Evolutionary conservation across 768 basidiomycete genomes (phyloP).

Genomic region (Hortiboletus campestris): DNA sequence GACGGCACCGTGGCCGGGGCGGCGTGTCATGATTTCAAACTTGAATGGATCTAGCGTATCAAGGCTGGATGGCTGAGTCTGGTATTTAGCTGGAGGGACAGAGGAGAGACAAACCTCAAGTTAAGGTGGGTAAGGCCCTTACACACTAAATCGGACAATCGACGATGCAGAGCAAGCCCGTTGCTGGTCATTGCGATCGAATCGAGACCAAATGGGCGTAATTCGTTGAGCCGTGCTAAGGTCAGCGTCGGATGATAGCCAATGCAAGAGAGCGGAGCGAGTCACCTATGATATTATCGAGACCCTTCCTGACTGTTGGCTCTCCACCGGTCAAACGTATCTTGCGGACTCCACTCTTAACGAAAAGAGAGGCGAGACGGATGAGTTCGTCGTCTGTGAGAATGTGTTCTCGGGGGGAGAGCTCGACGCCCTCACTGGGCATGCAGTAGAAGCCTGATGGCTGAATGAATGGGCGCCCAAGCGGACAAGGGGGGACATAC

Average conservation of each 20-base stretch:
- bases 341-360: slow-evolving; percentile 79
- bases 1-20: slow-evolving; percentile 74
- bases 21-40: slow-evolving; percentile 83
- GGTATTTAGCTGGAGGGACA: not conserved
- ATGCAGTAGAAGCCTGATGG: slow-evolving; percentile 84
- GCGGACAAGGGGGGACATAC: slow-evolving; percentile 37
- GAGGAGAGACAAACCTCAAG: slow-evolving; percentile 45
- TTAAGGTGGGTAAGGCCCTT: slow-evolving; percentile 79
- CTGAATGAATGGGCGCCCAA: not conserved
- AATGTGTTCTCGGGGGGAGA: slow-evolving; percentile 67
- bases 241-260: slow-evolving; percentile 6
- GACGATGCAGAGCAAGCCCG: slow-evolving; percentile 72
- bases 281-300: slow-evolving; percentile 65
- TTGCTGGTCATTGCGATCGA: slow-evolving; percentile 88
- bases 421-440: slow-evolving; percentile 76
- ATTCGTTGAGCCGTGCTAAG: slow-evolving; percentile 56
- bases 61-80: slow-evolving; percentile 45
- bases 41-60: slow-evolving; percentile 86
- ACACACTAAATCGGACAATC: slow-evolving; percentile 61
- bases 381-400: slow-evolving; percentile 76
- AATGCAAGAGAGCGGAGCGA: slow-evolving; percentile 12
- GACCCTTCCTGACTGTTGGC: slow-evolving; percentile 77
- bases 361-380: slow-evolving; percentile 73
- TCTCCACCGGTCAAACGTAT: slow-evolving; percentile 89
- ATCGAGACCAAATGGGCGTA: slow-evolving; percentile 60